Base-by-base conservation (phyloP, 2,329 filamentous ascomycete genomes). In the Myriosclerotinia scirpicola region DNA sequence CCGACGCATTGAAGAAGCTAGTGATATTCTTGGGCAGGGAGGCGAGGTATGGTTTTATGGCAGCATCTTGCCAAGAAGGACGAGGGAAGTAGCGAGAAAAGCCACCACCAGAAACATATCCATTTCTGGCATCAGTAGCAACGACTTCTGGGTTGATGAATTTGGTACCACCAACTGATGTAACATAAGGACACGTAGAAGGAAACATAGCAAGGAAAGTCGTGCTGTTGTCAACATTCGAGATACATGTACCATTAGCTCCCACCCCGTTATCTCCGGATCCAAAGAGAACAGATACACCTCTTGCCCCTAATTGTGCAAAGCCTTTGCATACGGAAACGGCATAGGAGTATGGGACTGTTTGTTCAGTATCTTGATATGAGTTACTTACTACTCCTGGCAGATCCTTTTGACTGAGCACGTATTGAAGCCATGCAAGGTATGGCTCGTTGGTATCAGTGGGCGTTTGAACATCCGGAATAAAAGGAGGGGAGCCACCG, bases 171-270 rank as follows among this genome's bases (percentile, higher is more conserved):
- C 89, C 88, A 1, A 91, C 83, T 2, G 82, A 78, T 0, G 88
- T 90, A 15, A 90, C 84, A 75, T 84, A 91, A 0, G 88, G 88
- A 71, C 89, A 91, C 0, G 83, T 83, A 0, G 83, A 83, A 0
- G 89, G 88, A 76, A 90, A 91, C 2, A 81, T 82, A 1, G 87
- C 81, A 48, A 86, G 79, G 73, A 88, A 86, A 22, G 81, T 79
- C 12, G 81, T 81, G 5, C 78, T 81, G 65, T 84, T 79, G 36
- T 86, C 87, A 66, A 89, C 85, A 71, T 87, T 87, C 68, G 81
- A 80, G 62, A 80, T 70, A 60, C 71, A 70, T 20, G 67, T 66
- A 8, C 67, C 63, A 26, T 77, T 77, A 5, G 76, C 80, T 3
- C 77, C 77, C 2, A 81, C 78, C 20, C 82, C 83, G 40, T 79